Percentiles rank a stretch among this genome's conserved stretches.
phyloP scores from a whole-genome alignment of 2,329 filamentous ascomycete species.

The Neofusicoccum cordaticola region DNA sequence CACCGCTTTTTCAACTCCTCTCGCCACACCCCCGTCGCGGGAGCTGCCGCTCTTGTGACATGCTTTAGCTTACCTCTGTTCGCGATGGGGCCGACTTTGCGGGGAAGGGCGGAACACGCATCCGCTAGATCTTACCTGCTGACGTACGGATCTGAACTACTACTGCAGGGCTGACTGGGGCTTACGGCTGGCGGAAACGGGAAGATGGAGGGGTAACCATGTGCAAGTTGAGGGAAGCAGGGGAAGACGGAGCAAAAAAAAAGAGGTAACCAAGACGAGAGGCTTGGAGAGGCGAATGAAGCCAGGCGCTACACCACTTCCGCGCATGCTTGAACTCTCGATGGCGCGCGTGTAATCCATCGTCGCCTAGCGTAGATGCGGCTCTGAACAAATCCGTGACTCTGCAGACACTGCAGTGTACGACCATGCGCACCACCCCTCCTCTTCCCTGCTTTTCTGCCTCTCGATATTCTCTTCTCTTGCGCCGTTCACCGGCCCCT shows the following conservation, averaged over 20 bases:
- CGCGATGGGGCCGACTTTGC: neutral
- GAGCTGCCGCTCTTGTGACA: neutral
- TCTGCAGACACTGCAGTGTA: neutral
- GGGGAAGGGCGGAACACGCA: neutral
- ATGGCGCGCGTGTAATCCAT: neutral
- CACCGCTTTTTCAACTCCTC: neutral
- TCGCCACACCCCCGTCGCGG: neutral
- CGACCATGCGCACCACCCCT: neutral
- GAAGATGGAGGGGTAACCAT: neutral
- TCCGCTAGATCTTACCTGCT: neutral
- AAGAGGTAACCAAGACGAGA: neutral
- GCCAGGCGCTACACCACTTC: constrained; percentile 3
- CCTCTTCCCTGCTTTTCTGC: neutral
- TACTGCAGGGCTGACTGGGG: constrained; percentile 5
- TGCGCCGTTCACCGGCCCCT: neutral
- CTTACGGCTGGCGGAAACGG: neutral
- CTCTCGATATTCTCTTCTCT: neutral
- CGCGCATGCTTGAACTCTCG: neutral
- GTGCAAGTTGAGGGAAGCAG: neutral
- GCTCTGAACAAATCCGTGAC: neutral
- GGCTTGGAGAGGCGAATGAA: neutral
- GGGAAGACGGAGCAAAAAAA: neutral
- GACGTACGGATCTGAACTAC: neutral
- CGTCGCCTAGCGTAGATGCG: constrained; percentile 5
- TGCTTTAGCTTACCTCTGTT: constrained; percentile 3